Percentiles rank a stretch among this genome's conserved stretches.
phyloP scores from a whole-genome alignment of 768 basidiomycete species.

The Phlebiopsis gigantea region DNA sequence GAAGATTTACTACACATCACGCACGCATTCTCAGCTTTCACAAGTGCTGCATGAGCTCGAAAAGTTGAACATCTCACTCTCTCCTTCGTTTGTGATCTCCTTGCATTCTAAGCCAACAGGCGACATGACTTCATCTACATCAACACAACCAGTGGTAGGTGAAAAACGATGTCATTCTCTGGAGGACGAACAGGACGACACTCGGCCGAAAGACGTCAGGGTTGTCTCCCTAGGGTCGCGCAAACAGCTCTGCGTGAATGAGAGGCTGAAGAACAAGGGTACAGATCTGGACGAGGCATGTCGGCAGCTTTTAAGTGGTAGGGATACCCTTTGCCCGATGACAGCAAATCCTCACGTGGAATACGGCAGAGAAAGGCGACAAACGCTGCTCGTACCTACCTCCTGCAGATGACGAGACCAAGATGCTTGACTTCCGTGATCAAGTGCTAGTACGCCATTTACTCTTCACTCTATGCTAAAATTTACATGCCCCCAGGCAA shows the following conservation, averaged over 20 bases:
- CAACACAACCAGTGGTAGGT: background rate
- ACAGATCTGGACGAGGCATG: conserved; percentile 86
- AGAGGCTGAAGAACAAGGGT: conserved; percentile 54
- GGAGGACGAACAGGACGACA: conserved; percentile 18
- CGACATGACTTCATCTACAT: background rate
- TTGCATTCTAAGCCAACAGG: background rate
- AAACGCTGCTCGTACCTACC: conserved; percentile 79
- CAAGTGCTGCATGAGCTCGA: conserved; percentile 85
- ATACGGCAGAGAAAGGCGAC: conserved; percentile 47
- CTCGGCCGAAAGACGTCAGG: conserved; percentile 34
- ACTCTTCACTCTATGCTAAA: background rate
- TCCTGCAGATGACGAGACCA: conserved; percentile 55
- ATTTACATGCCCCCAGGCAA: conserved; percentile 45
- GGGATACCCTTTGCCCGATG: background rate
- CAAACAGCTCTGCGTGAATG: conserved; percentile 91
- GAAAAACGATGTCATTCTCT: background rate
- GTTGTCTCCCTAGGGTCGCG: conserved; percentile 86
- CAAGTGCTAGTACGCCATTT: conserved; percentile 65
- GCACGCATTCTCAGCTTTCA: conserved; percentile 93
- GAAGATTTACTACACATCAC: conserved; percentile 90
- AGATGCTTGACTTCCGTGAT: conserved; percentile 80
- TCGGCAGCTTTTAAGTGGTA: conserved; percentile 52
- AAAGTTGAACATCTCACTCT: conserved; percentile 52
- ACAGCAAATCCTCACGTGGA: background rate
- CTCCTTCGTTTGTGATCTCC: conserved; percentile 18